phyloP scores from a whole-genome alignment of 2,329 filamentous ascomycete genomes.

The Aspergillus alliaceus region DNA sequence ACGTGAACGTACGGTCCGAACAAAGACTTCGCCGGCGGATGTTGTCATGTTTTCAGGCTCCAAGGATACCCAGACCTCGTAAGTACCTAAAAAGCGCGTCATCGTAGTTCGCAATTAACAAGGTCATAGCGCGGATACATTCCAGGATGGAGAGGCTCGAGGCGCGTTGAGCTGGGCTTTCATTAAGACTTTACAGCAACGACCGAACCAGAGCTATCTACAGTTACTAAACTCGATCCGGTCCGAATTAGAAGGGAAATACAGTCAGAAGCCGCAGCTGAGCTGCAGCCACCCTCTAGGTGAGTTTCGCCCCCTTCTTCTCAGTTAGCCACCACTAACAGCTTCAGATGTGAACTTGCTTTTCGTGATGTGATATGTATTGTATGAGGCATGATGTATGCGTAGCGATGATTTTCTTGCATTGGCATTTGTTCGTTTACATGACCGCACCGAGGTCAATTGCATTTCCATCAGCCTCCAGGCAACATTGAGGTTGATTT shows the following conservation, averaged over 20 bases:
- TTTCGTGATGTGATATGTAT: conserved; percentile 61
- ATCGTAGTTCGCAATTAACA: background rate
- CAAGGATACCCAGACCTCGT: conserved; percentile 84
- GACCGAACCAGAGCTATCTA: conserved; percentile 91
- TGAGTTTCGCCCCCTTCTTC: conserved; percentile 51
- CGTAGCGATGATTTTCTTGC: background rate
- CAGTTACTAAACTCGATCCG: conserved; percentile 92
- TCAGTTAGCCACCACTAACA: conserved; percentile 2
- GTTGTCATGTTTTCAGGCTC: conserved; percentile 97
- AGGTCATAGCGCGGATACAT: conserved; percentile 74
- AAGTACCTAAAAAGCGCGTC: conserved; percentile 10
- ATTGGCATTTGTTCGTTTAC: background rate
- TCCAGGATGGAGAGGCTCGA: conserved; percentile 82
- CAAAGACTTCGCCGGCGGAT: conserved; percentile 91
- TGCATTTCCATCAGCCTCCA: background rate
- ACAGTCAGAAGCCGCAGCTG: conserved; percentile 92
- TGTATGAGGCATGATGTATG: conserved; percentile 5
- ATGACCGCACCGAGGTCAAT: background rate
- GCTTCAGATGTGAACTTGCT: conserved; percentile 61
- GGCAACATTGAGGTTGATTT: background rate
- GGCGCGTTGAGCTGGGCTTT: conserved; percentile 98
- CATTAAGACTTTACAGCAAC: conserved; percentile 82
- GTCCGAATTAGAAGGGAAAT: conserved; percentile 81
- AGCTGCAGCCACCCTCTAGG: conserved; percentile 95
- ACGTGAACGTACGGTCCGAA: conserved; percentile 76